Evolutionary conservation across 306 rosid genomes (phyloP).

Genomic region (Cucumis cinereus): DNA sequence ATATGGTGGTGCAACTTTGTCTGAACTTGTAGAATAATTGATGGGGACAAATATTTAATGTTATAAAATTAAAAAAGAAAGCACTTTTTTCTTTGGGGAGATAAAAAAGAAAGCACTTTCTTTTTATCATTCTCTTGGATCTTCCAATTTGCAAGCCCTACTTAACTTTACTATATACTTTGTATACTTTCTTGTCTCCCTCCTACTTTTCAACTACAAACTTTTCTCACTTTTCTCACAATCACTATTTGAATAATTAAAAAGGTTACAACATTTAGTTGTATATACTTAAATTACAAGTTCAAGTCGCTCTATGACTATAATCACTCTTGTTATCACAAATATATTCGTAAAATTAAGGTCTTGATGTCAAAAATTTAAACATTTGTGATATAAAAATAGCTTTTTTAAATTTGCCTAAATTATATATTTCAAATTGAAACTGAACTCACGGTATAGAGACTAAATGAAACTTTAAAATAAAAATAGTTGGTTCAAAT

Average conservation of each 20-base stretch:
- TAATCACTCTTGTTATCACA: too few species aligned
- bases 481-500: too few species aligned
- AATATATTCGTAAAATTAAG: too few species aligned
- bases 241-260: neutral
- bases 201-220: neutral
- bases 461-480: too few species aligned
- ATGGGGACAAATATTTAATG: neutral
- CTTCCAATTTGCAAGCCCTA: constrained; percentile 1
- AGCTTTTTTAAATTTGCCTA: too few species aligned
- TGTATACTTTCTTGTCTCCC: neutral
- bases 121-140: constrained; percentile 5
- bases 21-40: neutral
- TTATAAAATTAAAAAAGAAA: neutral
- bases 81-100: neutral
- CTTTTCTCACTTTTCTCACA: neutral
- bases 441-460: too few species aligned
- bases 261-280: neutral
- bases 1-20: neutral
- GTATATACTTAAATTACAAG: too few species aligned
- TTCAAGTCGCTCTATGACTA: too few species aligned
- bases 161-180: neutral
- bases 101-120: neutral
- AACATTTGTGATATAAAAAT: too few species aligned
- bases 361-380: too few species aligned
- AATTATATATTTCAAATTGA: too few species aligned